Evolutionary conservation across 2,329 filamentous ascomycete genomes (phyloP), one percentile per base, ranked within the genome.

Genomic region (Scortechinia acanthostroma): DNA sequence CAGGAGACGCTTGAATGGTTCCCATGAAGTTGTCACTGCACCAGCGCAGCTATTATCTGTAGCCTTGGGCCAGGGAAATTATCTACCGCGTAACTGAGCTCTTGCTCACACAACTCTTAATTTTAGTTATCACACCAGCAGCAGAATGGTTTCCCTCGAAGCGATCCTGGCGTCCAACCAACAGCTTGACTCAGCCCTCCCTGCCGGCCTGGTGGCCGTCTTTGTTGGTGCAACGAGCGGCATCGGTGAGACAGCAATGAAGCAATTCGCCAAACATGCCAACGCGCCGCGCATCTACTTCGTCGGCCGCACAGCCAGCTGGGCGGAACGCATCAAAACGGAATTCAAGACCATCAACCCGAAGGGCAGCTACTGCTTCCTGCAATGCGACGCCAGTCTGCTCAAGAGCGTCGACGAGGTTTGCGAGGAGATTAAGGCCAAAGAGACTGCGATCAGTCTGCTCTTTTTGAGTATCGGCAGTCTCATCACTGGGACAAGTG

Each of bases 201-300:
- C n/a, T n/a, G n/a, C 52, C 20, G 15, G 51, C 3, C 51, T 70
- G 3, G 65, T 71, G 3, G 70, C 66, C 40, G 65, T 76, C 21
- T 77, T 77, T 46, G 66, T 74, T 3, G 73, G 75, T 23, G 75
- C 68, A 21, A 80, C 74, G 3, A 66, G 65, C 28, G 75, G 75
- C n/a, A 76, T 80, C 37, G 74, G 74, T 4, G 62, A 72, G 48
- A 56, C 63, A 13, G 66, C 72, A 0, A 55, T 77, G 15, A 70
- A 67, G 44, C 55, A 64, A 19, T 70, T 77, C 33, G 63, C 65
- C 10, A 61, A 65, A 33, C 52, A 65, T 16, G 56, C 68, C 2
- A 47, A 50, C 2, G 54, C 52, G 1, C 73, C 75, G 1, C 67
- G 58, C 16, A 62, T 75, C 22, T 80, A 80, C 53, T 63, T 77